Percentiles rank a stretch among this genome's conserved stretches.
Conservation (phyloP, 495 filamentous ascomycete species). For the Tuber umbilicatum region DNA sequence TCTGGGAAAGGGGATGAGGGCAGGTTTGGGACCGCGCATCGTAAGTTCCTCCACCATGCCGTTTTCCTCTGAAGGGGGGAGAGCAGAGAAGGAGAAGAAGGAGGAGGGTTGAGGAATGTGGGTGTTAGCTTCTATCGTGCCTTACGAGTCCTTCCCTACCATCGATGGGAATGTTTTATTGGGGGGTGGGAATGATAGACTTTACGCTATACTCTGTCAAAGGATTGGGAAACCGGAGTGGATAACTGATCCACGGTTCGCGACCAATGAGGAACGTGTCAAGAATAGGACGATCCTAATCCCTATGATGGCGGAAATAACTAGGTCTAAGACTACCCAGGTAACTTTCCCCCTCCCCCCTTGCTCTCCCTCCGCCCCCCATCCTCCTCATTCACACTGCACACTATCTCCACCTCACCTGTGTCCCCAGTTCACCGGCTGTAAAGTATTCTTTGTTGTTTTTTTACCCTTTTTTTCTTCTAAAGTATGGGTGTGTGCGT, state of each 20-base stretch:
- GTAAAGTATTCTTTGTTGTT: conserved; percentile 1
- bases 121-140: conserved; percentile 77
- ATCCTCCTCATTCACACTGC: not conserved
- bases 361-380: not conserved
- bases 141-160: conserved; percentile 89
- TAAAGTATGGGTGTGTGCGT: conserved; percentile 6
- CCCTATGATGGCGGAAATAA: conserved; percentile 65
- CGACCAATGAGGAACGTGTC: conserved; percentile 75
- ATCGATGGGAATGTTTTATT: conserved; percentile 84
- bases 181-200: conserved; percentile 85
- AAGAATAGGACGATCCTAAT: conserved; percentile 71
- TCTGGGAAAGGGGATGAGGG: conserved; percentile 81
- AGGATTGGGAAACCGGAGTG: conserved; percentile 70
- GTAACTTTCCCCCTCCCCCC: conserved; percentile 14
- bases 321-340: conserved; percentile 65
- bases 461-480: not conserved
- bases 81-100: conserved; percentile 1
- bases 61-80: not conserved
- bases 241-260: conserved; percentile 67
- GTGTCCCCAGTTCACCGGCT: not conserved
- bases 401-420: not conserved
- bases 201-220: conserved; percentile 82
- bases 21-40: conserved; percentile 92
- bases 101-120: not conserved
- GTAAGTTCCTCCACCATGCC: conserved; percentile 48